Evolutionary conservation across 2,329 filamentous ascomycete species (phyloP).

Genomic region (Curvularia eragrostidis): DNA sequence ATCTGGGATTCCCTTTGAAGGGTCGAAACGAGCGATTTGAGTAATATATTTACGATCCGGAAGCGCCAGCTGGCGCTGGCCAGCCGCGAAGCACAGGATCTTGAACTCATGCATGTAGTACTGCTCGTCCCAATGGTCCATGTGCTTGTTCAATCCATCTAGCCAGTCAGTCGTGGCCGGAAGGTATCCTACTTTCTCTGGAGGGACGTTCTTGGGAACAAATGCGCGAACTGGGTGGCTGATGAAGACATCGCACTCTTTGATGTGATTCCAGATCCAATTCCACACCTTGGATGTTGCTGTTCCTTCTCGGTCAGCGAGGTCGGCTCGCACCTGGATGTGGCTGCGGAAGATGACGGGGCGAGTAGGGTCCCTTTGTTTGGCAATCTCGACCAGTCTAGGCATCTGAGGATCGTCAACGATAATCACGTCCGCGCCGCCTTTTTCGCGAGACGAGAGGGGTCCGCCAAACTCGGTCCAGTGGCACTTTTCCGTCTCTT

Average conservation of each 20-base stretch:
- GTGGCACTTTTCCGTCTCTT: conserved; percentile 73
- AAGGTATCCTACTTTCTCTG: conserved; percentile 73
- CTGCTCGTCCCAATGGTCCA: conserved; percentile 72
- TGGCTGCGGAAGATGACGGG: conserved; percentile 83
- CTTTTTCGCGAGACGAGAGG: conserved; percentile 67
- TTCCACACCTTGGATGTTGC: conserved; percentile 77
- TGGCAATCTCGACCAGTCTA: conserved; percentile 76
- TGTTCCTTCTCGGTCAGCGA: conserved; percentile 67
- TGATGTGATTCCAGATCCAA: conserved; percentile 75
- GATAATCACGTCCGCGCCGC: conserved; percentile 77
- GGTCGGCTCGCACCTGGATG: conserved; percentile 80
- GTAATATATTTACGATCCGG: conserved; percentile 74
- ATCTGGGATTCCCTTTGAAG: conserved; percentile 80
- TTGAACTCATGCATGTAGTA: conserved; percentile 81
- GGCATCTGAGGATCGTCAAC: conserved; percentile 89
- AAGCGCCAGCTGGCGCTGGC: conserved; percentile 66
- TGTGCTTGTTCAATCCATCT: conserved; percentile 79
- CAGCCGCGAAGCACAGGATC: conserved; percentile 63
- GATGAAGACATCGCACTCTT: conserved; percentile 77
- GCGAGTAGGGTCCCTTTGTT: conserved; percentile 71
- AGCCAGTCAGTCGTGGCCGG: conserved; percentile 85
- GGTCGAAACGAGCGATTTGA: conserved; percentile 83
- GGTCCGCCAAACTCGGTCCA: conserved; percentile 75
- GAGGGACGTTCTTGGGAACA: conserved; percentile 72
- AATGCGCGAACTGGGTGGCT: conserved; percentile 80